These are phyloP conservation scores for Elsinoe arachidis DNA, from an alignment of 2,329 filamentous ascomycete genomes.

Conservation along the genomic window DNA sequence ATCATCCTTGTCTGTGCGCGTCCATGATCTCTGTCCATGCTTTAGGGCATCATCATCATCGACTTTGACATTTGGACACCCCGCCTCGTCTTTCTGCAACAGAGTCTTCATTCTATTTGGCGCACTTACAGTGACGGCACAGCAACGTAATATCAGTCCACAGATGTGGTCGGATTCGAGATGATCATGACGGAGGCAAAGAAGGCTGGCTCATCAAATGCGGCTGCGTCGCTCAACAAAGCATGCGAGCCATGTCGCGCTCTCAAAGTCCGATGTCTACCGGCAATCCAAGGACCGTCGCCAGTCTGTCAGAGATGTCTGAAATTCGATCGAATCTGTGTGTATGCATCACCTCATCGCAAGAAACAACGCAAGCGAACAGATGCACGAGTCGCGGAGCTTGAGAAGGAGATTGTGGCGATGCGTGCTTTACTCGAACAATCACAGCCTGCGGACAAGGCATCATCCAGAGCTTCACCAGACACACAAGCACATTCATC, in stretches of 20 bases:
- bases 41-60: background rate
- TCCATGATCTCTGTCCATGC: background rate
- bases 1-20: conserved; percentile 2
- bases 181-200: background rate
- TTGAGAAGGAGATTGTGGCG: conserved; percentile 37
- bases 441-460: conserved; percentile 5
- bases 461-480: background rate
- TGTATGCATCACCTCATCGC: conserved; percentile 33
- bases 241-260: conserved; percentile 37
- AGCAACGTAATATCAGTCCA: background rate
- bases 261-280: conserved; percentile 37
- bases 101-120: too few species aligned
- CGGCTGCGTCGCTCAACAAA: conserved; percentile 4
- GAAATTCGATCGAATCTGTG: conserved; percentile 32
- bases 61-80: background rate
- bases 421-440: conserved; percentile 33
- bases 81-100: background rate
- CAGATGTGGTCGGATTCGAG: background rate
- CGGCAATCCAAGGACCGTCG: conserved; percentile 23
- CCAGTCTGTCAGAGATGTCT: conserved; percentile 32
- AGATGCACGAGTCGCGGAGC: conserved; percentile 37
- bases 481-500: background rate
- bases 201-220: background rate
- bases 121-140: background rate
- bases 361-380: conserved; percentile 39